Percentiles rank a stretch among this genome's conserved stretches.
Evolutionary conservation across 192 early-diverging fungal species (phyloP).

Genomic region (Podila horticola): DNA sequence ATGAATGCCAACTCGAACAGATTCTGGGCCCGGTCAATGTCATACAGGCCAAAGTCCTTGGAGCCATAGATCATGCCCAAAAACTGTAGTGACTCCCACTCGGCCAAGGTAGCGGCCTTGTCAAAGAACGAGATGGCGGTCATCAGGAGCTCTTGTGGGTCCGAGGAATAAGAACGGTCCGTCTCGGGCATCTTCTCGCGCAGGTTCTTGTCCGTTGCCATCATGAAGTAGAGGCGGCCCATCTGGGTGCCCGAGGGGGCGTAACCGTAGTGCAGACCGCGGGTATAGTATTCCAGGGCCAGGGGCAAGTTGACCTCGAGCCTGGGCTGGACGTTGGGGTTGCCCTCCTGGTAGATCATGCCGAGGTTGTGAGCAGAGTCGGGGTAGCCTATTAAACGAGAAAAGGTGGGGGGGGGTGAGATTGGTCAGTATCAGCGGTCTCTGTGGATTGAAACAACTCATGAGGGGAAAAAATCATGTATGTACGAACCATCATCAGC

Average conservation of each 20-base stretch:
- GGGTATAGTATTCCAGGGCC: conserved; percentile 55
- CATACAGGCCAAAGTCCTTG: conserved; percentile 59
- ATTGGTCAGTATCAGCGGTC: no score
- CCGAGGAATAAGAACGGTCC: conserved; percentile 9
- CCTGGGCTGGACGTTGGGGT: conserved; percentile 21
- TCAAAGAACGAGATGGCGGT: conserved; percentile 48
- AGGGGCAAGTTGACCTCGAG: conserved; percentile 45
- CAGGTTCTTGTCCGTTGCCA: conserved; percentile 22
- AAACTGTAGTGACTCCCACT: conserved; percentile 58
- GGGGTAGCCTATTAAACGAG: conserved; percentile 52
- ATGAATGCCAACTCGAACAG: conserved; percentile 62
- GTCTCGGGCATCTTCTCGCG: conserved; percentile 22
- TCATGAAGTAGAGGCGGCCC: conserved; percentile 37
- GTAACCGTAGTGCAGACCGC: conserved; percentile 56
- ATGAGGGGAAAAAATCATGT: background rate
- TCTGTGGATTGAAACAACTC: no score
- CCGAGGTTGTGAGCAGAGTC: conserved; percentile 65
- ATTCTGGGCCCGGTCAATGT: conserved; percentile 61
- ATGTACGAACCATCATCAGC: conserved; percentile 54
- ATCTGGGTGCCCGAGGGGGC: conserved; percentile 58
- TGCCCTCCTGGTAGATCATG: conserved; percentile 60
- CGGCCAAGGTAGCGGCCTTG: conserved; percentile 35
- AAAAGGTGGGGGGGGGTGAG: no score
- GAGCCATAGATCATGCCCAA: conserved; percentile 64
- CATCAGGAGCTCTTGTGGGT: conserved; percentile 54